Evolutionary conservation across 73 alveolate species (phyloP).

Genomic region (Urostyla sp.): DNA sequence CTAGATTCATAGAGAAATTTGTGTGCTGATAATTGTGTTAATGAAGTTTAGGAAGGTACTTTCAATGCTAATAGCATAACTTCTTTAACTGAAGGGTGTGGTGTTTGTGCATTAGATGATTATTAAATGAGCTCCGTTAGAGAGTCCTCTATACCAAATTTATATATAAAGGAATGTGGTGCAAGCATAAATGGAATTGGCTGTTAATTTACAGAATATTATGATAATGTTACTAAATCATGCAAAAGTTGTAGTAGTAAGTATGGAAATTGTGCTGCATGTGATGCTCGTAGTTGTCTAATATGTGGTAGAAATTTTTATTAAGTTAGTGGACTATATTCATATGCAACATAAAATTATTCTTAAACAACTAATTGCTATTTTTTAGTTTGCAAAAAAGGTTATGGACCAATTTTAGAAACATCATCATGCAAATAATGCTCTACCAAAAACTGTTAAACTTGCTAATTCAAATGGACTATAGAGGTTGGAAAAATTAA

Average conservation of each 20-base stretch:
- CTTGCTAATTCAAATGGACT: background rate
- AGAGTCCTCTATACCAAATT: too few relatives aligned
- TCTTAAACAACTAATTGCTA: background rate
- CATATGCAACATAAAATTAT: background rate
- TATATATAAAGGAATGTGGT: too few relatives aligned
- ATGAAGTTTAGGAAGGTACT: too few relatives aligned
- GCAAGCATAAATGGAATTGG: too few relatives aligned
- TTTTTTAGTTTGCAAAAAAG: background rate
- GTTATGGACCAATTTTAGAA: background rate
- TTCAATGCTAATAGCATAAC: too few relatives aligned
- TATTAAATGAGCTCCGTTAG: too few relatives aligned
- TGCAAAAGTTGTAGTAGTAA: background rate
- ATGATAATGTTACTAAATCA: background rate
- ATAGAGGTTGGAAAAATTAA: background rate
- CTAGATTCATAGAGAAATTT: too few relatives aligned
- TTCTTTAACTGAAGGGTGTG: too few relatives aligned
- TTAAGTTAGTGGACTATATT: background rate
- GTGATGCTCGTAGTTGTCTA: background rate
- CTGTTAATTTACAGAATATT: background rate
- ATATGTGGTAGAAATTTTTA: constrained; percentile 9
- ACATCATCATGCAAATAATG: background rate
- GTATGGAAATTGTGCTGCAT: constrained; percentile 41
- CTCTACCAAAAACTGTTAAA: background rate
- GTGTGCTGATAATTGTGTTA: too few relatives aligned
- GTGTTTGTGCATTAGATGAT: too few relatives aligned